Conservation (phyloP, 208 protist genomes). For the Herpetomonas samuelpessoai region DNA sequence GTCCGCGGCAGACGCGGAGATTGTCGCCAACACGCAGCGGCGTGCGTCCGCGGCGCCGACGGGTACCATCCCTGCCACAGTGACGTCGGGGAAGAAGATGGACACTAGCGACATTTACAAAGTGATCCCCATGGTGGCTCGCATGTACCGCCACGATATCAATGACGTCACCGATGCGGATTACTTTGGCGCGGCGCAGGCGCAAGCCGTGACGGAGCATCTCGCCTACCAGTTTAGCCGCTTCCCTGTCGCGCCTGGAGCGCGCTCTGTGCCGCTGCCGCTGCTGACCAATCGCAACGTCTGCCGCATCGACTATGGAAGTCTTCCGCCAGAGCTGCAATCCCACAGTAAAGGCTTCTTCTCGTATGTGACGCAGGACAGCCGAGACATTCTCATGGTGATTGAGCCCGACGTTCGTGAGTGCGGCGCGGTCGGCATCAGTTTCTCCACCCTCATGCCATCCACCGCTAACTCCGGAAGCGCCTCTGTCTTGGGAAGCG, state of each 20-base stretch:
- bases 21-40: background rate
- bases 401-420: conserved; percentile 56
- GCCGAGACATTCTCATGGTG: conserved; percentile 42
- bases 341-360: conserved; percentile 41
- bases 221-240: conserved; percentile 54
- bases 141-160: conserved; percentile 55
- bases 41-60: background rate
- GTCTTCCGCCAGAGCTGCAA: conserved; percentile 22
- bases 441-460: conserved; percentile 35
- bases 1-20: background rate
- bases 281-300: conserved; percentile 44
- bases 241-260: conserved; percentile 5
- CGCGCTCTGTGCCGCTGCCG: conserved; percentile 12
- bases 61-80: background rate
- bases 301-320: conserved; percentile 28
- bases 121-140: conserved; percentile 41
- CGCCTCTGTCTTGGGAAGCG: background rate
- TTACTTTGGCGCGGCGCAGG: conserved; percentile 57
- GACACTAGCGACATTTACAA: too few relatives aligned
- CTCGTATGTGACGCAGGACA: conserved; percentile 52
- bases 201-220: conserved; percentile 56
- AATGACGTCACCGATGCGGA: conserved; percentile 42
- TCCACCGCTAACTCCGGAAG: conserved; percentile 9
- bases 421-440: conserved; percentile 49
- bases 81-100: too few relatives aligned